Conservation (phyloP, 106 monocot genomes). For the Alisma plantagoaquatica region DNA sequence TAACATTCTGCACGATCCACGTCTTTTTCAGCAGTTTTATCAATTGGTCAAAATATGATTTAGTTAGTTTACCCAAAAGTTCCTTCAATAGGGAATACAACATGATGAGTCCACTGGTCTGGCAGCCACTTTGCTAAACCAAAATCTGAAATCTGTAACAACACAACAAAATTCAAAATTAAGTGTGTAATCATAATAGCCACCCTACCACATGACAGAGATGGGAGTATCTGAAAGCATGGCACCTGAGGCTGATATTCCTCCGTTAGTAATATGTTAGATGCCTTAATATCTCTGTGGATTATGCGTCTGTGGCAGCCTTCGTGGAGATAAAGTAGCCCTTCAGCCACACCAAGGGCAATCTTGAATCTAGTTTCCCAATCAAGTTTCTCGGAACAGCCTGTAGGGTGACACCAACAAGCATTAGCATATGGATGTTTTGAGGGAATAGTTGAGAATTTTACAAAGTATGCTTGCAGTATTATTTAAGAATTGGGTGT, state of each 20-base stretch:
- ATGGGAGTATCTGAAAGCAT: neutral
- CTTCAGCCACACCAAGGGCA: constrained; percentile 81
- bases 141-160: constrained; percentile 85
- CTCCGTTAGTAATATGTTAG: constrained; percentile 82
- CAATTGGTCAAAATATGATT: neutral
- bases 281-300: constrained; percentile 96
- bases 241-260: constrained; percentile 84
- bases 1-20: no score
- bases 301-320: constrained; percentile 89
- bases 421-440: no score
- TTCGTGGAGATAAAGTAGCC: constrained; percentile 82
- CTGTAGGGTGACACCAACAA: constrained; percentile 43
- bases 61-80: constrained; percentile 63
- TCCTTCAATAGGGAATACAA: constrained; percentile 95
- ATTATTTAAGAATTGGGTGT: no score
- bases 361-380: constrained; percentile 80
- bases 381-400: constrained; percentile 44
- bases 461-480: no score
- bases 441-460: no score
- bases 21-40: no score
- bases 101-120: constrained; percentile 69
- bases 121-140: constrained; percentile 99
- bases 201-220: no score
- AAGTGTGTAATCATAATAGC: no score
- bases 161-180: no score